Base-by-base conservation (phyloP, 139 green algal genomes). In the Coccomyxa sp. region DNA sequence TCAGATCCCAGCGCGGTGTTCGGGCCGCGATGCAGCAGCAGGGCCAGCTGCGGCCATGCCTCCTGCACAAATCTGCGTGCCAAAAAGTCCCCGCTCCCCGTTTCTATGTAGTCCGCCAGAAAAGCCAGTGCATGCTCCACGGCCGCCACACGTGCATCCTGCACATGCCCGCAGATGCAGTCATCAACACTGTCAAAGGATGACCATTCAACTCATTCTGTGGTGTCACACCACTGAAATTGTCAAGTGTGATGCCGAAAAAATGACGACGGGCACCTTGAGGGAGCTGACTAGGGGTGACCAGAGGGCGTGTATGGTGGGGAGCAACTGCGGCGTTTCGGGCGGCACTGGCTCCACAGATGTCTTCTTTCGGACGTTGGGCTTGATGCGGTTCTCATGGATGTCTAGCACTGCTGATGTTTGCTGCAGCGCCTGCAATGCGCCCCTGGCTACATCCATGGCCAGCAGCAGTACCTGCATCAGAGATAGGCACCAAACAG, bases 221-320 rank as follows among this genome's bases (percentile, higher is more conserved):
- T 28, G 58, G 58, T 74, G 79, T 25, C 15, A 38, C 57, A 76
- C 51, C 51, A 71, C 27, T 57, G 10, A 16, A 71, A 30, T 71
- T 58, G 13, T 17, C 74, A 76, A 15, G 18, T 77, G 51, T 21
- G 27, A 10, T 74, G 66, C 66, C 23, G 10, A 3, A 23, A 57
- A 12, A 25, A 23, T 23, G 16, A 0, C 18, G 76, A 79, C 10
- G 58, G 59, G 76, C 67, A 91, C 87, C 83, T 81, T 79, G 13
- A 97, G 86, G 45, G 87, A 82, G 10, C 79, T 84, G 79, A 95
- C 82, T 9, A 97, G 83, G 17, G 87, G 81, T 0, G 63, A 79
- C 94, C 94, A 97, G 0, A 87, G 32, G 23, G 86, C 67, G 67
- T 95, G 92, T 67, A 97, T 85, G 28, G 83, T 86, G 27, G 94